Conservation (phyloP, 2,329 filamentous ascomycete genomes). For the Apiospora marii region DNA sequence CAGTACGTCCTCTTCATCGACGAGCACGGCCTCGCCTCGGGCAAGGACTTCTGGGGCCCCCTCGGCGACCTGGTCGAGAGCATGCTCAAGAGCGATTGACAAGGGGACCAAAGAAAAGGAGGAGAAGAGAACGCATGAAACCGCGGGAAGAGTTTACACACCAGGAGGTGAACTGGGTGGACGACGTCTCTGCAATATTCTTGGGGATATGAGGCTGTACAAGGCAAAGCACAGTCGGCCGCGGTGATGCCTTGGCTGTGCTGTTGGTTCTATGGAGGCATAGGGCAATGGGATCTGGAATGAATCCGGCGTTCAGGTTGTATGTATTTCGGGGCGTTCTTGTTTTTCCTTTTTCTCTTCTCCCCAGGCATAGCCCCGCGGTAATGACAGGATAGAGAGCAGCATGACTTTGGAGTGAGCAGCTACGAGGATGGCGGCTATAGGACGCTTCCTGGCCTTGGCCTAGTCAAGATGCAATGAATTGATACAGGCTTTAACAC, state of each 20-base stretch:
- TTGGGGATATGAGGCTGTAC: background rate
- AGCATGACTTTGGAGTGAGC: constrained; percentile 4
- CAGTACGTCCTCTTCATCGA: constrained; percentile 99
- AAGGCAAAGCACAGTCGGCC: background rate
- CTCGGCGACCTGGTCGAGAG: constrained; percentile 95
- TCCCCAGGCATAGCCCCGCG: constrained; percentile 1
- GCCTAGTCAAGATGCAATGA: background rate
- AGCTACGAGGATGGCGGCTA: background rate
- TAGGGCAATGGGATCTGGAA: background rate
- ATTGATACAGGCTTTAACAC: background rate
- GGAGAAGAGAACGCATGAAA: background rate
- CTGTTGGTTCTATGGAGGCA: background rate
- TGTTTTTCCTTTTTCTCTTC: background rate
- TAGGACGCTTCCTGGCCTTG: background rate
- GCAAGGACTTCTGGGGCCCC: constrained; percentile 97
- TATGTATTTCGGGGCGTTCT: constrained; percentile 7
- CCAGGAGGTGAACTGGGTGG: background rate
- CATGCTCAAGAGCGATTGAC: constrained; percentile 96
- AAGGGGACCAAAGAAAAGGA: too few relatives aligned
- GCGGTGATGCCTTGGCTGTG: background rate
- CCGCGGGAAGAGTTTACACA: background rate
- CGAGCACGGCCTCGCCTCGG: constrained; percentile 90
- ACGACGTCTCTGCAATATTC: background rate
- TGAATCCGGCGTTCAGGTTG: background rate
- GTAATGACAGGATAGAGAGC: constrained; percentile 22